Base-by-base conservation (phyloP, 2,329 filamentous ascomycete genomes). In the Albifimbria verrucaria region DNA sequence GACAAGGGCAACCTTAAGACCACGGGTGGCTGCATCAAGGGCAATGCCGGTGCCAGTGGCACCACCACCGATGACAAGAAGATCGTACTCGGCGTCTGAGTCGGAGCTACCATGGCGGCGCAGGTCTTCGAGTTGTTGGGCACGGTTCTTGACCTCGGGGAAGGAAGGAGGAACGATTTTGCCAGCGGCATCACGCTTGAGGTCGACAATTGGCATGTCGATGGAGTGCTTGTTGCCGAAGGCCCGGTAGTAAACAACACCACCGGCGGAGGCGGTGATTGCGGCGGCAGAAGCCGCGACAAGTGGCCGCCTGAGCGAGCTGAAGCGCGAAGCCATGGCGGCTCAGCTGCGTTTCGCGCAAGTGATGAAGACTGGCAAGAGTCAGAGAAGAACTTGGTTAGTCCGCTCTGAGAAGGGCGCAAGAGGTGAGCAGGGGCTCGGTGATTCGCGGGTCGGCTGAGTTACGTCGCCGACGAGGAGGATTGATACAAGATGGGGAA, bases 31-130 rank as follows among this genome's bases (percentile, higher is more conserved):
- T 32, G 89, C 89, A 70, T 94, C 89, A 45, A 94, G 80, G 12
- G 90, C 89, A 62, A 94, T 90, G 22, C 89, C 89, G 6, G 89
- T 81, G 15, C 89, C 89, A 2, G 90, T 93, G 15, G 89, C 89
- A 58, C 89, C 89, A 57, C 85, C 89, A 53, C 89, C 89, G 62
- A 93, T 90, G 62, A 94, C 77, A 58, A 93, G 76, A 41, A 94
- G 76, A 66, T 93, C 90, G 63, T 92, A 93, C 50, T 83, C 78
- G 43, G 86, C 80, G 11, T 72, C 71, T n/a, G 47, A 53, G 17
- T 72, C 69, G 22, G 65, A 62, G 46, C 66, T 57, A 28, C 53
- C 55, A 57, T 66, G 63, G 21, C 64, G 64, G 10, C 70, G 65
- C n/a, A 76, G 64, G 18, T 74, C 71, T 43, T 70, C 69, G 22